Base-by-base conservation (phyloP, 805 yeast species). In the Lachancea lanzarotensis region DNA sequence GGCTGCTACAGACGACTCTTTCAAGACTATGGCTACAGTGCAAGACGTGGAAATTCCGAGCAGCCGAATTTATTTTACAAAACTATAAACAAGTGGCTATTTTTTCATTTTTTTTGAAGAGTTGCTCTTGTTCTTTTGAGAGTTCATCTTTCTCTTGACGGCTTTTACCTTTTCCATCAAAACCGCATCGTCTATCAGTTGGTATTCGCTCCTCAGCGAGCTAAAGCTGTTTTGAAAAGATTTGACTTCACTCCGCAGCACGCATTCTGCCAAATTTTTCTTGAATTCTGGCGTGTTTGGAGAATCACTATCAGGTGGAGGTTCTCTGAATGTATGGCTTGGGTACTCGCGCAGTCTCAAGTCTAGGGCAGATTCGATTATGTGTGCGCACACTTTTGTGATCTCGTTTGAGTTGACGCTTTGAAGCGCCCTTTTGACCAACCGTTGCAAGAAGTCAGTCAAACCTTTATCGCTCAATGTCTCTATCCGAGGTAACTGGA, bases 371-470 rank as follows among this genome's bases (percentile, higher is more conserved):
- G 42, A 43, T 27, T 62, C 55, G 59, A 66, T 59, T 1, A 67
- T 17, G 1, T 63, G 10, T 33, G 50, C 43, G 19, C 67, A 55
- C 1, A 45, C 50, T 20, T 58, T 55, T 2, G 87, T 81, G 25
- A 81, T 57, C 44, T 69, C 71, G 3, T 67, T 67, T 13, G 71
- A 55, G 49, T 80, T 84, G 13, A 81, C 63, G 43, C 82, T 60
- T 54, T 82, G 88, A 49, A 76, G 72, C 50, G 82, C 74, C 53
- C 82, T 83, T 48, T 78, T 73, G 38, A 76, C 68, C 2, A 75
- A 67, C 53, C 88, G 68, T 53, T 72, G 69, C 9, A 81, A 58
- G 27, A 60, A 59, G 27, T 62, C 52, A 10, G 60, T 55, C 12
- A 66, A 34, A 4, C 57, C 60, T 17, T 36, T 32, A 18, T 39